Evolutionary conservation across 345 rosid genomes (phyloP).

Genomic region (Sisymbrium altissimum): DNA sequence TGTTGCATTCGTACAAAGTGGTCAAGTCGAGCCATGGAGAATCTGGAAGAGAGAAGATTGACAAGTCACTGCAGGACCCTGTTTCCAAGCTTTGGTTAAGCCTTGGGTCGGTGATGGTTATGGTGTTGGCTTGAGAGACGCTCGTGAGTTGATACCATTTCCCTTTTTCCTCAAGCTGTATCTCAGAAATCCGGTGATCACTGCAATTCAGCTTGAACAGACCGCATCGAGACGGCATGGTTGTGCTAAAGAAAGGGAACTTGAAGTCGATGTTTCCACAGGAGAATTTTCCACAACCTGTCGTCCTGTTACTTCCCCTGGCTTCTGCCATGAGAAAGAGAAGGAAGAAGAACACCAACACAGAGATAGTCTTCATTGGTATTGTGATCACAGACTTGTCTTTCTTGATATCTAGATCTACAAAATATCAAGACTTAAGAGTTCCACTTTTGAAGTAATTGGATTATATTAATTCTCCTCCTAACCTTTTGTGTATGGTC

Average conservation of each 20-base stretch:
- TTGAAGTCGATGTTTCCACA: conserved; percentile 26
- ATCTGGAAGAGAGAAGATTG: conserved; percentile 29
- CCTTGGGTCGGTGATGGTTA: conserved; percentile 23
- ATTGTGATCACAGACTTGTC: conserved; percentile 7
- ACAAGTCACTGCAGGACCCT: conserved; percentile 26
- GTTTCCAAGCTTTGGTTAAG: neutral
- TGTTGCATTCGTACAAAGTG: conserved; percentile 35
- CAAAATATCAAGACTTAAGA: conserved; percentile 11
- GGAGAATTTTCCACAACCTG: neutral
- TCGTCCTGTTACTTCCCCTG: neutral
- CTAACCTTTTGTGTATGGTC: conserved; percentile 17
- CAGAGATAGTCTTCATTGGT: conserved; percentile 22
- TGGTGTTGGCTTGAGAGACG: conserved; percentile 34
- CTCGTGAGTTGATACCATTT: conserved; percentile 14
- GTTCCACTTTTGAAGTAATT: neutral
- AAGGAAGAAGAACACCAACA: conserved; percentile 18
- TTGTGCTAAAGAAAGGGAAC: conserved; percentile 28
- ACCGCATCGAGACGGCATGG: conserved; percentile 29
- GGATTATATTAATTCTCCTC: neutral
- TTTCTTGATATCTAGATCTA: conserved; percentile 16
- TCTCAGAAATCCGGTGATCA: neutral
- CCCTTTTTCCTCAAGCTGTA: conserved; percentile 33
- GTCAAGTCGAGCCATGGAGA: conserved; percentile 18
- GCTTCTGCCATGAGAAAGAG: conserved; percentile 1
- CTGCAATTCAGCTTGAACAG: conserved; percentile 31